Percentiles rank a stretch among this genome's conserved stretches.
These are phyloP conservation scores for Poterioochromonas sp. DNA, from an alignment of 352 stramenopile genomes.

Conservation along the genomic window DNA sequence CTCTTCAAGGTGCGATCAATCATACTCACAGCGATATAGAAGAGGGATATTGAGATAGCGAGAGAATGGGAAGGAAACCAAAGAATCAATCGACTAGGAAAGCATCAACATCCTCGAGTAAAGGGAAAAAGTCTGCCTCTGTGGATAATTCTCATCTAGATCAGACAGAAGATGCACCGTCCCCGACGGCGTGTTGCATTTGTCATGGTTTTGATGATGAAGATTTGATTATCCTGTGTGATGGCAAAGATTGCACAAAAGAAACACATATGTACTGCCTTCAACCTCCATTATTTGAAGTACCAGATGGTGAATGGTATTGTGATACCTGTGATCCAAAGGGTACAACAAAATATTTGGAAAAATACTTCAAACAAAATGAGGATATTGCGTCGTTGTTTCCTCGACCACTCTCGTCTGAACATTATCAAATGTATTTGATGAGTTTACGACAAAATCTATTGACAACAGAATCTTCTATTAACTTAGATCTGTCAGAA, in stretches of 20 bases:
- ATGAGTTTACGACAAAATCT: too few species aligned
- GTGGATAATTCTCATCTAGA: too few species aligned
- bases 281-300: not conserved
- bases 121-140: too few species aligned
- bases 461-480: too few species aligned
- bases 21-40: too few species aligned
- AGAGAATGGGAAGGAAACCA: too few species aligned
- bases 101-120: too few species aligned
- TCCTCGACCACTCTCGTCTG: not conserved
- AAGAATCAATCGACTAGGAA: too few species aligned
- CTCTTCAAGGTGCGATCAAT: too few species aligned
- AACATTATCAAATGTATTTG: too few species aligned
- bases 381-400: not conserved
- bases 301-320: not conserved
- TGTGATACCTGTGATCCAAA: not conserved
- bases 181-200: not conserved
- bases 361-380: not conserved
- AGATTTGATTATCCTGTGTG: not conserved
- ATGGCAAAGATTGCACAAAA: not conserved
- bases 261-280: conserved; percentile 18
- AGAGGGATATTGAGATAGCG: too few species aligned
- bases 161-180: not conserved
- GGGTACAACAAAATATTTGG: not conserved
- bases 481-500: too few species aligned
- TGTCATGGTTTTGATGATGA: not conserved